These are phyloP conservation scores for Beauveria sp. DNA, from an alignment of 2,329 filamentous ascomycete species.

Conservation along the genomic window DNA sequence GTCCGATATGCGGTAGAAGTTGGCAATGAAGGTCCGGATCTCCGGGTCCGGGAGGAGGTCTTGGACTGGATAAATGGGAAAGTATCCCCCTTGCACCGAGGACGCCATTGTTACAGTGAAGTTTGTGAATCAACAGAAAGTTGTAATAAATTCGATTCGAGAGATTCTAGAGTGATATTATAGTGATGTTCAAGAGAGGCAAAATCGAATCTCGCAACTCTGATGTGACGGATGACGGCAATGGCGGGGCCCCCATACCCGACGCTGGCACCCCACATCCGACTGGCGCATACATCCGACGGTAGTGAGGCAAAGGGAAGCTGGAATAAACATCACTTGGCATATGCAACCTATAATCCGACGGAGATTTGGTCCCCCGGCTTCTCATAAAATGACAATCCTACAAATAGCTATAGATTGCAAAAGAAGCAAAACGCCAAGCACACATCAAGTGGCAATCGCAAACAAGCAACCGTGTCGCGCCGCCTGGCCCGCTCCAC, in stretches of 20 bases:
- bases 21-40: conserved; percentile 31
- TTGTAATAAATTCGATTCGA: background rate
- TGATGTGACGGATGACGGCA: background rate
- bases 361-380: background rate
- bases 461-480: background rate
- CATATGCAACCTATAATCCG: background rate
- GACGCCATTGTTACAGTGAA: background rate
- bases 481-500: background rate
- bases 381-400: background rate
- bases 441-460: background rate
- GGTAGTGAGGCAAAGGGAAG: background rate
- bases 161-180: background rate
- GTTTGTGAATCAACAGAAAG: background rate
- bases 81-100: conserved; percentile 19
- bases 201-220: background rate
- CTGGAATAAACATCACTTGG: background rate
- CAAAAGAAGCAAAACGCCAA: background rate
- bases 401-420: background rate
- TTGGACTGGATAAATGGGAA: conserved; percentile 24
- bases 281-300: background rate
- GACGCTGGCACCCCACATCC: conserved; percentile 4
- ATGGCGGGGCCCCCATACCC: conserved; percentile 3
- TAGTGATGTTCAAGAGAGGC: background rate
- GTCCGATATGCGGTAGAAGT: conserved; percentile 39
- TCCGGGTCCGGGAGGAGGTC: conserved; percentile 23